Conservation (phyloP, 306 rosid species). For the Cicer cuneatum region DNA sequence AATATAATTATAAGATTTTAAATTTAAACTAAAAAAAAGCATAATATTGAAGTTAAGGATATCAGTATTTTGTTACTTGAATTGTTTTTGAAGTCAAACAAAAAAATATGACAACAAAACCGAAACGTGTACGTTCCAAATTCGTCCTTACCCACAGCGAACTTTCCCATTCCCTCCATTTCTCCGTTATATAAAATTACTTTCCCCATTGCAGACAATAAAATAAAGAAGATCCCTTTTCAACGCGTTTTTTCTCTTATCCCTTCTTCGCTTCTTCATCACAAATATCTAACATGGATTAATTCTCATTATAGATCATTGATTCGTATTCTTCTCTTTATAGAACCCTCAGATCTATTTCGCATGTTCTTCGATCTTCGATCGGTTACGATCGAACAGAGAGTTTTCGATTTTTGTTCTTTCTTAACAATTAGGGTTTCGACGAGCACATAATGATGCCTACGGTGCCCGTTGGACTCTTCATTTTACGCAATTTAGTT, state of each 20-base stretch:
- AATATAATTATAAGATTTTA: too few relatives aligned
- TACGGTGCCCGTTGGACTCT: conserved; percentile 55
- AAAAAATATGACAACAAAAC: not conserved
- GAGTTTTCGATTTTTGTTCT: conserved; percentile 5
- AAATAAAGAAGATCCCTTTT: not conserved
- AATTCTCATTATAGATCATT: not conserved
- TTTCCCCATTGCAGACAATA: not conserved
- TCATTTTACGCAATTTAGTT: conserved; percentile 51
- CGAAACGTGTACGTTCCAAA: conserved; percentile 45
- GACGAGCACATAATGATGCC: conserved; percentile 72
- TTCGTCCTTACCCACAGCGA: not conserved
- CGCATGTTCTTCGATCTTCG: not conserved
- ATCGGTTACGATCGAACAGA: conserved; percentile 39
- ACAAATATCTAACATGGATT: not conserved
- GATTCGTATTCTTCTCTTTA: not conserved
- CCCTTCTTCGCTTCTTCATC: not conserved
- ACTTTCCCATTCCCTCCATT: conserved; percentile 4
- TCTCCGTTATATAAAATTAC: conserved; percentile 4
- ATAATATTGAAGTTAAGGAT: too few relatives aligned
- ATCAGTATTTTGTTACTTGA: too few relatives aligned
- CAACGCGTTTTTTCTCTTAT: not conserved
- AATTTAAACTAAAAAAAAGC: too few relatives aligned
- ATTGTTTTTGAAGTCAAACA: not conserved
- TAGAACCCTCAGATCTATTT: not conserved
- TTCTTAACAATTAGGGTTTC: conserved; percentile 57